Evolutionary conservation across 768 basidiomycete species (phyloP), one percentile per base, ranked within the genome.

Genomic region (Agrocybe pediades): DNA sequence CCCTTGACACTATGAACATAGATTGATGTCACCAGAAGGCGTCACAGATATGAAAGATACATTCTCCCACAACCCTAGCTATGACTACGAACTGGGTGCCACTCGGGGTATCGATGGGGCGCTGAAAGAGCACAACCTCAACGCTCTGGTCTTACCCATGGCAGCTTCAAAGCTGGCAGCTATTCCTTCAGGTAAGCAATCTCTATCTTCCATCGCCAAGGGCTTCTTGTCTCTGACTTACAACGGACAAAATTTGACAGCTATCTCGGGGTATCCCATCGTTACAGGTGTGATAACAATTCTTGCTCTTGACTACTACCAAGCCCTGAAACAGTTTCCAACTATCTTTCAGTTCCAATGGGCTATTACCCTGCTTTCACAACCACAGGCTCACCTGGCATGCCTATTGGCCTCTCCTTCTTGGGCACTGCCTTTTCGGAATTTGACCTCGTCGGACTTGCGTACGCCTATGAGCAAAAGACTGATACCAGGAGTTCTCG

Each of bases 201-300:
- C 1, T 25, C 9, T 25, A 23, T 19, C 7, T 9, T 26, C 27
- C 20, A 42, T 9, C 6, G 26, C 19, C 2, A 36, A 0, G 17
- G 16, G 16, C 9, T 27, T 16, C 16, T 25, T 21, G 7, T 7
- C 16, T 27, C 20, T n/a, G 41, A n/a, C n/a, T n/a, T n/a, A n/a
- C n/a, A n/a, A n/a, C n/a, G n/a, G n/a, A n/a, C n/a, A 20, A 39
- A 11, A 9, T 13, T 17, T 24, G 43, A 8, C 46, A 57, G 85
- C 84, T 2, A 78, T 85, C 51, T 81, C 82, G 3, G 85, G 84
- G 15, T 86, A 85, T 58, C 85, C 86, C 1, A 80, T 85, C 49
- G 71, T 86, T 30, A 85, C 85, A n/a, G 84, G 84, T 82, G n/a
- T n/a, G n/a, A 45, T 19, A 0, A 1, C 24, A 6, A 1, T 23